phyloP scores from a whole-genome alignment of 225 moss, liverwort and hornwort species.

The Pseudoscleropodium purum region DNA sequence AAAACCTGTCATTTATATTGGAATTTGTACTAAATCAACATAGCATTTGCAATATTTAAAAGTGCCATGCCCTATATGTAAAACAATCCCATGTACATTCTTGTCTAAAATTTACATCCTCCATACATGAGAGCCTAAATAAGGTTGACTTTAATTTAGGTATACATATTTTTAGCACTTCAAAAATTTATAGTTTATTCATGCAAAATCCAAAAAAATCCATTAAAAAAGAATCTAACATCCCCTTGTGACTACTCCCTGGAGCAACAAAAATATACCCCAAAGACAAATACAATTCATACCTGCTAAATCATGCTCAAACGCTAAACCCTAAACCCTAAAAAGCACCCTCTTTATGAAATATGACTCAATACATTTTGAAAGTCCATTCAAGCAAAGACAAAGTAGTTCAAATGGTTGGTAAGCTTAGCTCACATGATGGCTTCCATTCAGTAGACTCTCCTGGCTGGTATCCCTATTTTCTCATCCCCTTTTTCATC shows the following conservation, averaged over 20 bases:
- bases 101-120: not conserved
- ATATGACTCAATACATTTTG: not conserved
- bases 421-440: not conserved
- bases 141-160: rapidly evolving
- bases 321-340: no score
- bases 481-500: not conserved
- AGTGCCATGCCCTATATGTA: not conserved
- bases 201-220: rapidly evolving
- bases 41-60: not conserved
- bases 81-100: not conserved
- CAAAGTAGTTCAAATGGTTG: not conserved
- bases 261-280: not conserved
- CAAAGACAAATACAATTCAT: not conserved
- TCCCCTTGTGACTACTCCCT: not conserved
- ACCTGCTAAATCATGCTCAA: no score
- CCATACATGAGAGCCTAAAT: not conserved
- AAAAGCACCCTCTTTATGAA: not conserved
- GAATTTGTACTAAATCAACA: not conserved
- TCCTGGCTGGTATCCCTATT: no score
- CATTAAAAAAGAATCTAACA: not conserved
- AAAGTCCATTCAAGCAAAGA: not conserved
- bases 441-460: not conserved
- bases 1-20: not conserved
- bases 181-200: not conserved
- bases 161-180: not conserved